A percentile compares a stretch with the other conserved stretches of the same genome.
phyloP scores from a whole-genome alignment of 164 flowering plant species.

The Sextonia rubra region DNA sequence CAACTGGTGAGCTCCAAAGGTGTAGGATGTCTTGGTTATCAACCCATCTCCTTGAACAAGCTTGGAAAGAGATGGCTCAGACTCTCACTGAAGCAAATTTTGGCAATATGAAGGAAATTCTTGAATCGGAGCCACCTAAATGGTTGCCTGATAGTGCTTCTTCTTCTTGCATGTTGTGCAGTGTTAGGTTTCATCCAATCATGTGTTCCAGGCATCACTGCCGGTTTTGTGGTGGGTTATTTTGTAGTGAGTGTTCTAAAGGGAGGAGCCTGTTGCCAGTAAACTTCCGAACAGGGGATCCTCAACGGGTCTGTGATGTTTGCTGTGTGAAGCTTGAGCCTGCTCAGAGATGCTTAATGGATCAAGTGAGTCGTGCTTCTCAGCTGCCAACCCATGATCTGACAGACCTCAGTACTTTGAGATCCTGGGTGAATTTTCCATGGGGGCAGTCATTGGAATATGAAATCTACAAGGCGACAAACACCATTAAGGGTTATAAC shows the following conservation, averaged over 20 bases:
- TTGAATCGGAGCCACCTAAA: conserved; percentile 84
- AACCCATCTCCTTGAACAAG: conserved; percentile 64
- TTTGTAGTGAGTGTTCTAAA: conserved; percentile 76
- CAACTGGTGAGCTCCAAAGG: conserved; percentile 50
- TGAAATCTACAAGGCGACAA: conserved; percentile 95
- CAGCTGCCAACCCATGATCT: conserved; percentile 90
- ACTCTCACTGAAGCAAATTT: conserved; percentile 75
- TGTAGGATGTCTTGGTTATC: conserved; percentile 52
- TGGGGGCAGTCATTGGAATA: conserved; percentile 97
- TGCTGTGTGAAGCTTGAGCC: conserved; percentile 87
- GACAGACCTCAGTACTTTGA: conserved; percentile 91
- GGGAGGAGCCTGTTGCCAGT: conserved; percentile 86
- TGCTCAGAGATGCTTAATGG: conserved; percentile 78
- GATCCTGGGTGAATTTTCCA: conserved; percentile 96
- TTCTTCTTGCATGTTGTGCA: conserved; percentile 89
- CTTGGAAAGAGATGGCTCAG: conserved; percentile 96
- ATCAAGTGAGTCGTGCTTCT: conserved; percentile 88
- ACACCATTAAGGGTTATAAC: conserved; percentile 60
- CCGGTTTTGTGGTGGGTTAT: conserved; percentile 92
- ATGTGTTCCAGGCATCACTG: conserved; percentile 95
- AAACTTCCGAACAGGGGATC: conserved; percentile 60
- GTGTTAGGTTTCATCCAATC: conserved; percentile 84
- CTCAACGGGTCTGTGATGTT: conserved; percentile 90
- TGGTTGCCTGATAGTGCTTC: conserved; percentile 95
- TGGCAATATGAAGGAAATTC: conserved; percentile 50